phyloP scores from a whole-genome alignment of 2,329 filamentous ascomycete genomes.

The Blumeriella jaapii region DNA sequence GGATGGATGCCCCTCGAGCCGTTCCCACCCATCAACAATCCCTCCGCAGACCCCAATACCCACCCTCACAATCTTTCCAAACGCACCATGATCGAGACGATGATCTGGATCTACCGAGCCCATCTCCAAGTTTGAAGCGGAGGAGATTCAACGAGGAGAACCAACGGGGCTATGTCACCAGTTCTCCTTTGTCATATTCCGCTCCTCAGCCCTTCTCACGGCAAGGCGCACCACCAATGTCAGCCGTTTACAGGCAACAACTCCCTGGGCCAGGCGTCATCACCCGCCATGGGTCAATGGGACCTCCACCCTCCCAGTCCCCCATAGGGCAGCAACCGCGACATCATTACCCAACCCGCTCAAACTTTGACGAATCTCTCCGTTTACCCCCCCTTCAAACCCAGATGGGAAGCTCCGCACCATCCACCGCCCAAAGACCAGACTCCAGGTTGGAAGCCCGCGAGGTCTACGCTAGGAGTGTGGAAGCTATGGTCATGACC shows the following conservation, averaged over 20 bases:
- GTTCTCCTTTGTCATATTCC: constrained; percentile 28
- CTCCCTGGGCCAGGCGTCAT: constrained; percentile 20
- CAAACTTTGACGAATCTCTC: constrained; percentile 26
- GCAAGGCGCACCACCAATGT: constrained; percentile 21
- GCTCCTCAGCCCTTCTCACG: constrained; percentile 19
- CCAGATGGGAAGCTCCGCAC: constrained; percentile 27
- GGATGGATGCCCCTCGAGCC: constrained; percentile 21
- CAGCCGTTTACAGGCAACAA: constrained; percentile 31
- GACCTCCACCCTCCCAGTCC: constrained; percentile 22
- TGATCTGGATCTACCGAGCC: constrained; percentile 32
- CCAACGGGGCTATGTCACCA: constrained; percentile 29
- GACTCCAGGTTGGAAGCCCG: constrained; percentile 25
- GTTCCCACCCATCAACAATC: constrained; percentile 14
- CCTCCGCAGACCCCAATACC: constrained; percentile 17
- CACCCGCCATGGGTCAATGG: constrained; percentile 20
- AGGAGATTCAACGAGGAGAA: constrained; percentile 44
- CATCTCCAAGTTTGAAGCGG: constrained; percentile 48
- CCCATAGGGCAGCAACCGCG: constrained; percentile 20
- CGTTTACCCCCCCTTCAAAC: constrained; percentile 27
- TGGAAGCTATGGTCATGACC: constrained; percentile 63
- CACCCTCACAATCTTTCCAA: constrained; percentile 19
- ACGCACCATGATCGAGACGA: constrained; percentile 27
- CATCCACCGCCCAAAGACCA: constrained; percentile 28
- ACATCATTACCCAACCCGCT: constrained; percentile 19
- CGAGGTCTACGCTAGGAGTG: constrained; percentile 32